Evolutionary conservation across 768 basidiomycete genomes (phyloP).

Genomic region (Mycena rebaudengoi): DNA sequence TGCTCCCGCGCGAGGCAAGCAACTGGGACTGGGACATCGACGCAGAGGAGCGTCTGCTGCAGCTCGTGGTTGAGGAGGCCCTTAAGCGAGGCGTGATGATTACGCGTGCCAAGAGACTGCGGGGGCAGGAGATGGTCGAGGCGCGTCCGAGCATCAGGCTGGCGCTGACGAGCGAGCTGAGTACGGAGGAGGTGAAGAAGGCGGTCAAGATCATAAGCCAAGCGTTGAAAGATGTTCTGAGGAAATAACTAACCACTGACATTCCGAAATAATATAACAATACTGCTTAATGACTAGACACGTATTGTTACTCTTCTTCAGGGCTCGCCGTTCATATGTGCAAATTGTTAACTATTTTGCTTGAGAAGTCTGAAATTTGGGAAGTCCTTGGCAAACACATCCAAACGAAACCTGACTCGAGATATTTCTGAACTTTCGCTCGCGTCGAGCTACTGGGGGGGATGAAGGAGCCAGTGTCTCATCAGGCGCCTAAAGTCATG

Average conservation of each 20-base stretch:
- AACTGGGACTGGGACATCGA: slow-evolving; percentile 66
- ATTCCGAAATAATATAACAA: not conserved
- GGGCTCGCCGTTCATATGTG: too few relatives aligned
- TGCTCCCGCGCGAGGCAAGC: slow-evolving; percentile 54
- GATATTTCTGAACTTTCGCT: not conserved
- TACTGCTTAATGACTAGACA: too few relatives aligned
- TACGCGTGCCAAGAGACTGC: slow-evolving; percentile 83
- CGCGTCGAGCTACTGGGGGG: not conserved
- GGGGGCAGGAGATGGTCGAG: slow-evolving; percentile 86
- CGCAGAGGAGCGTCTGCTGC: slow-evolving; percentile 81
- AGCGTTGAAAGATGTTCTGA: slow-evolving; percentile 77
- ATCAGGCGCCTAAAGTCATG: slow-evolving; percentile 87
- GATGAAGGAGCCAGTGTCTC: slow-evolving; percentile 87
- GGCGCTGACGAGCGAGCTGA: slow-evolving; percentile 80
- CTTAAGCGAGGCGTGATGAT: slow-evolving; percentile 84
- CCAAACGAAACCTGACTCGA: too few relatives aligned
- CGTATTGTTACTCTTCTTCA: too few relatives aligned
- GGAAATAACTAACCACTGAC: too few relatives aligned
- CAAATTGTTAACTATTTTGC: too few relatives aligned
- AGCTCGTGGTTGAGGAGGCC: slow-evolving; percentile 92
- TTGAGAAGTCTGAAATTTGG: too few relatives aligned
- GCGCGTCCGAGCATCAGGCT: slow-evolving; percentile 85
- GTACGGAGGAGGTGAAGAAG: slow-evolving; percentile 93
- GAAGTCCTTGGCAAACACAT: too few relatives aligned
- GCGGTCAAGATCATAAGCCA: slow-evolving; percentile 78